Conservation (phyloP, 768 basidiomycete genomes). For the Boletus insuetus region DNA sequence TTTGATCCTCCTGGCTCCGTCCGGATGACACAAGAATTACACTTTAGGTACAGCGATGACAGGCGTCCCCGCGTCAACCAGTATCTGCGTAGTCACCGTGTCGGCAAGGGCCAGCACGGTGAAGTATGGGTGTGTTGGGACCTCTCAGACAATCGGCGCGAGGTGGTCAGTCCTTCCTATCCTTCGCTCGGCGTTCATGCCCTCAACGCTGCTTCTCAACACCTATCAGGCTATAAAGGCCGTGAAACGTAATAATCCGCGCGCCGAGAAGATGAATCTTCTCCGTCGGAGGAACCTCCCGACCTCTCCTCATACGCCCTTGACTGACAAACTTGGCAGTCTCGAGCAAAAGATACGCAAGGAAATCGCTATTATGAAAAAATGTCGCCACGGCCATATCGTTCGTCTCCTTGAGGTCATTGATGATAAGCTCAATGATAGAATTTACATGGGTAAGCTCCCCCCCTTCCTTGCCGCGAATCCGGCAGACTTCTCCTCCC, state of each 20-base stretch:
- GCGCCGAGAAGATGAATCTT: constrained; percentile 60
- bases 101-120: constrained; percentile 90
- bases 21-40: constrained; percentile 46
- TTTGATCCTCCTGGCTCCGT: constrained; percentile 45
- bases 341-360: constrained; percentile 82
- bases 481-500: constrained; percentile 12
- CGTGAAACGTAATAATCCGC: constrained; percentile 69
- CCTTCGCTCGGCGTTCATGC: constrained; percentile 3
- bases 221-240: constrained; percentile 71
- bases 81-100: constrained; percentile 70
- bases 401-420: constrained; percentile 92
- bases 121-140: constrained; percentile 76
- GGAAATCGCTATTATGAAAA: constrained; percentile 99
- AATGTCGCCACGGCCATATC: constrained; percentile 85
- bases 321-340: constrained; percentile 67
- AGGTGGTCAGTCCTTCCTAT: constrained; percentile 38
- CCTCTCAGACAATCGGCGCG: constrained; percentile 45
- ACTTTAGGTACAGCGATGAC: constrained; percentile 39
- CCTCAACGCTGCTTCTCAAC: constrained; percentile 7
- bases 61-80: constrained; percentile 71
- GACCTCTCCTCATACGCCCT: constrained; percentile 44
- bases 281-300: constrained; percentile 48
- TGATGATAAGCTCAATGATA: constrained; percentile 83
- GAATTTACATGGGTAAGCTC: constrained; percentile 89
- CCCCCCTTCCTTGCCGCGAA: constrained; percentile 10